Conservation (phyloP, 768 basidiomycete species). For the Pleurotus cornucopiae region DNA sequence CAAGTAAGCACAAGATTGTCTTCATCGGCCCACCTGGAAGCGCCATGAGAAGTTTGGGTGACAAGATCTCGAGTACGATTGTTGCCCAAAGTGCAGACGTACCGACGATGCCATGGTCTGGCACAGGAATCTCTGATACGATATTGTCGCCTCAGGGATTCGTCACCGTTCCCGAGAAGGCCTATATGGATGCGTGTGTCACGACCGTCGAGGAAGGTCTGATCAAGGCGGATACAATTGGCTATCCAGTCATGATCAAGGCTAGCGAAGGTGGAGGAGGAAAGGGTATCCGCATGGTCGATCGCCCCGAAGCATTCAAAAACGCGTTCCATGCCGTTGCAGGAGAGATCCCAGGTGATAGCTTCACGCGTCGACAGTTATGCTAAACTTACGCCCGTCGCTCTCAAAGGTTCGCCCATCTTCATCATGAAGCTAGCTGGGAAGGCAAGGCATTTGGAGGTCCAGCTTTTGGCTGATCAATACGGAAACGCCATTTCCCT, state of each 20-base stretch:
- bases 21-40: conserved; percentile 99
- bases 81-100: conserved; percentile 96
- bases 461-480: conserved; percentile 97
- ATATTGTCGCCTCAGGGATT: conserved; percentile 80
- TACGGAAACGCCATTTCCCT: conserved; percentile 99
- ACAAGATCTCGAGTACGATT: conserved; percentile 99
- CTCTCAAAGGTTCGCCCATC: conserved; percentile 79
- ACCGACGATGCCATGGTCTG: conserved; percentile 99
- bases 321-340: conserved; percentile 91
- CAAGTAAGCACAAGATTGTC: conserved; percentile 92
- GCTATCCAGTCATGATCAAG: conserved; percentile 99
- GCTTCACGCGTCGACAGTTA: conserved; percentile 15
- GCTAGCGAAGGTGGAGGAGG: conserved; percentile 99
- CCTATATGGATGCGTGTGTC: conserved; percentile 86
- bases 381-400: conserved; percentile 10
- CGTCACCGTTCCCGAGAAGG: conserved; percentile 91
- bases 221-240: conserved; percentile 78
- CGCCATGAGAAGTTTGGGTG: conserved; percentile 97
- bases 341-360: conserved; percentile 90
- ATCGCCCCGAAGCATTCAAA: conserved; percentile 81
- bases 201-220: conserved; percentile 85
- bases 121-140: conserved; percentile 89
- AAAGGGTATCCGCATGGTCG: conserved; percentile 97
- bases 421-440: conserved; percentile 99
- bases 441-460: conserved; percentile 95